Evolutionary conservation across 164 flowering plant species (phyloP).

Genomic region (Pachysandra terminalis): DNA sequence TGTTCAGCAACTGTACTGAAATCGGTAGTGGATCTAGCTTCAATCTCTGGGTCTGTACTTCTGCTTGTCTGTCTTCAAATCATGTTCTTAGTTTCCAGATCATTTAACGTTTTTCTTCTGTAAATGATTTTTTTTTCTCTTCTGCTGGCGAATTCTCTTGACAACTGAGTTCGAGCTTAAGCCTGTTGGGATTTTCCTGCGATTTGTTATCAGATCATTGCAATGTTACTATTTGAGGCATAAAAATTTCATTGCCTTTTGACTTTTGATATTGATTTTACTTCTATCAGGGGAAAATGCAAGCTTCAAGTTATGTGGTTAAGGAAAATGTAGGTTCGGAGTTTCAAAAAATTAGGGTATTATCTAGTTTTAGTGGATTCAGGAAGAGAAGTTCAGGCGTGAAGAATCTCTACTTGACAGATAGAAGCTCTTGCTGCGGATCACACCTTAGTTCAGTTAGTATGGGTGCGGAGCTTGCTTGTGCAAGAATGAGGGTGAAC

Average conservation of each 20-base stretch:
- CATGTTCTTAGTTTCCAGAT: neutral
- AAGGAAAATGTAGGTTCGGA: constrained; percentile 38
- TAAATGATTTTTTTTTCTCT: neutral
- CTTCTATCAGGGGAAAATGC: constrained; percentile 44
- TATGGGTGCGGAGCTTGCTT: constrained; percentile 48
- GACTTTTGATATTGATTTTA: neutral
- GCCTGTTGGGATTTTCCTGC: neutral
- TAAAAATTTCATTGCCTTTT: neutral
- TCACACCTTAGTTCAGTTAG: constrained; percentile 23
- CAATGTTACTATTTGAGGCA: neutral
- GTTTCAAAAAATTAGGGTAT: constrained; percentile 25
- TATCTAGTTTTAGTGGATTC: constrained; percentile 19
- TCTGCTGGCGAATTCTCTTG: neutral
- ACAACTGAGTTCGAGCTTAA: too few relatives aligned
- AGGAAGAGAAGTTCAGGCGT: constrained; percentile 18
- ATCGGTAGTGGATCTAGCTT: neutral
- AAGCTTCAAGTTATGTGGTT: constrained; percentile 35
- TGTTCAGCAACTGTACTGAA: too few relatives aligned
- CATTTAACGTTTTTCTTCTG: neutral
- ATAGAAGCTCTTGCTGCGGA: constrained; percentile 19
- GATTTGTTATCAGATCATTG: neutral
- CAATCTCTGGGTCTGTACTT: neutral
- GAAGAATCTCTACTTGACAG: constrained; percentile 20
- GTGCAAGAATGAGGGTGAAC: constrained; percentile 27
- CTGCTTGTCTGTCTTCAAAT: neutral